These are phyloP conservation scores for Colletotrichum zoysiae DNA, from an alignment of 2,329 filamentous ascomycete genomes.

Conservation along the genomic window DNA sequence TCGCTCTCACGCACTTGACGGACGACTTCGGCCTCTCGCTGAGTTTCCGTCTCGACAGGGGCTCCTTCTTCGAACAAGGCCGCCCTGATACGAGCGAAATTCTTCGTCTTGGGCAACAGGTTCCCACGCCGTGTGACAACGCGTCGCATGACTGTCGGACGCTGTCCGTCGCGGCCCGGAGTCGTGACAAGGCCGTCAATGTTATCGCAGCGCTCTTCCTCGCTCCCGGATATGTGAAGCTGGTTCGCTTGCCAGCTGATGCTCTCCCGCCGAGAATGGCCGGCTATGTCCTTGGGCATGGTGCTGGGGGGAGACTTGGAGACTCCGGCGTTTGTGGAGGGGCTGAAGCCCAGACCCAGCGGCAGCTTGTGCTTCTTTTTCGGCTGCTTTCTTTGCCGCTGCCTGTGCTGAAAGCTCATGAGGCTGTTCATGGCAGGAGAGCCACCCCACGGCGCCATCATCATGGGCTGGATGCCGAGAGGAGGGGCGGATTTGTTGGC, in stretches of 20 bases:
- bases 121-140: conserved; percentile 90
- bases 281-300: conserved; percentile 51
- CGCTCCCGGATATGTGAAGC: conserved; percentile 83
- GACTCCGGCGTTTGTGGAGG: conserved; percentile 55
- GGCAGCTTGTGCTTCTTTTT: conserved; percentile 65
- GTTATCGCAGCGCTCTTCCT: conserved; percentile 77
- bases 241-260: conserved; percentile 93
- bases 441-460: conserved; percentile 72
- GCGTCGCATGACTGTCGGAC: conserved; percentile 80
- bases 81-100: conserved; percentile 91
- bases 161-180: conserved; percentile 67
- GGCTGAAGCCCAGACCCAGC: conserved; percentile 64
- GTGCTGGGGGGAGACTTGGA: conserved; percentile 81
- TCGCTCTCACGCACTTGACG: conserved; percentile 95
- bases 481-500: conserved; percentile 70
- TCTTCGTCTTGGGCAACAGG: conserved; percentile 94
- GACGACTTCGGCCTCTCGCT: conserved; percentile 94
- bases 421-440: conserved; percentile 82
- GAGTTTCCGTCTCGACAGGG: conserved; percentile 88
- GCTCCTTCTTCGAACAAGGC: conserved; percentile 89
- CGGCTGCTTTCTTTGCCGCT: conserved; percentile 78
- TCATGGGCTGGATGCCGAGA: conserved; percentile 59
- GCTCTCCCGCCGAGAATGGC: conserved; percentile 81
- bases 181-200: conserved; percentile 58
- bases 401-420: conserved; percentile 84